Evolutionary conservation across 176 grass and related monocot genomes (phyloP).

Genomic region (Zizania latifolia): DNA sequence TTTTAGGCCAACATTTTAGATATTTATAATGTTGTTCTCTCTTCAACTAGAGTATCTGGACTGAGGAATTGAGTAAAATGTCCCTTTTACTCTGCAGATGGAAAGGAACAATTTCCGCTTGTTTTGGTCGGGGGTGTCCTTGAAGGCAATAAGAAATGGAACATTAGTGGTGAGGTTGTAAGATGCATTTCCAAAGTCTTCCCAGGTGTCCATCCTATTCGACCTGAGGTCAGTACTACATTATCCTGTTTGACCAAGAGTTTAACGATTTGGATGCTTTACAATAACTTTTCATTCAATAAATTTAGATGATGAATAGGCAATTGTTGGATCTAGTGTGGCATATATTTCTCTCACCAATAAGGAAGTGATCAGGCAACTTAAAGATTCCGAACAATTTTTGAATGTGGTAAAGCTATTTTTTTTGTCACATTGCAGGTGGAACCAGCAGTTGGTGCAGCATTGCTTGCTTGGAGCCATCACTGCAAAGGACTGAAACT

Average conservation of each 20-base stretch:
- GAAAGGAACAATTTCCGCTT: conserved; percentile 70
- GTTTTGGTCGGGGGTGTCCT: conserved; percentile 97
- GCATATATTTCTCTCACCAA: neutral
- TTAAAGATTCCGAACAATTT: neutral
- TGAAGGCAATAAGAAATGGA: conserved; percentile 86
- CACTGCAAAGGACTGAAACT: conserved; percentile 35
- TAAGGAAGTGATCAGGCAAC: neutral
- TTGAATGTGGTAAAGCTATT: neutral
- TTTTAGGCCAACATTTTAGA: neutral
- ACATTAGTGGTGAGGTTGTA: conserved; percentile 76
- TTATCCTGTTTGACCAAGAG: too few relatives aligned
- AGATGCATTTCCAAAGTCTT: conserved; percentile 76
- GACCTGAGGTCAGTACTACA: conserved; percentile 66
- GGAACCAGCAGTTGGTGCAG: conserved; percentile 85
- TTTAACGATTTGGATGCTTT: too few relatives aligned
- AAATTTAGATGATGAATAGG: neutral
- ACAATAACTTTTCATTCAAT: neutral
- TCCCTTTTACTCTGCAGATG: conserved; percentile 63
- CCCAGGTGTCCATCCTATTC: conserved; percentile 60
- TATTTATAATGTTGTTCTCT: neutral
- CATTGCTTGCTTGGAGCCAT: conserved; percentile 65
- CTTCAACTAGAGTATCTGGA: neutral
- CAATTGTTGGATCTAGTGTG: neutral
- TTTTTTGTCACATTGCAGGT: conserved; percentile 39
- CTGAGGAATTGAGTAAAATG: conserved; percentile 5